A percentile compares a stretch with the other conserved stretches of the same genome.
phyloP scores from a whole-genome alignment of 352 stramenopile species.

The Phytophthora hibernalis region DNA sequence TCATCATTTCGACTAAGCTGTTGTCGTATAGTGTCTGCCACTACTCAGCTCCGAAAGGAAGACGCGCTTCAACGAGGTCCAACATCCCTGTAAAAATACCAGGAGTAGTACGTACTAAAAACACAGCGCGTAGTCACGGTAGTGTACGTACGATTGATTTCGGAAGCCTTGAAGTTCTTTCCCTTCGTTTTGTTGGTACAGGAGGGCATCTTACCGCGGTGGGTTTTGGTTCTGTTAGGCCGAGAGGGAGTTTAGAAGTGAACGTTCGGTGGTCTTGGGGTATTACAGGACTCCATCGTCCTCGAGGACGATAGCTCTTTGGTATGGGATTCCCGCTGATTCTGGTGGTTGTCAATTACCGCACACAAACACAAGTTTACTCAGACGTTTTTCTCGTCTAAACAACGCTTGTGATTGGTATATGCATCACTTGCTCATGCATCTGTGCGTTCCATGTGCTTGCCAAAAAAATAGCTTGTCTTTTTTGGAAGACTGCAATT shows the following conservation, averaged over 20 bases:
- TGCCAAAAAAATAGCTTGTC: background rate
- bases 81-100: background rate
- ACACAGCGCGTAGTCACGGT: background rate
- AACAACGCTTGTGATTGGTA: background rate
- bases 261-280: no score
- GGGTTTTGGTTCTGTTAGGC: background rate
- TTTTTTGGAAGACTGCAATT: background rate
- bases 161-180: background rate
- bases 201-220: background rate
- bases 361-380: background rate
- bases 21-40: background rate
- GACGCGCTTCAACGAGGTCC: background rate
- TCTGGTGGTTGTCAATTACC: background rate
- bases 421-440: background rate
- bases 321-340: no score
- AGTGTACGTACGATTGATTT: background rate
- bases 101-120: background rate
- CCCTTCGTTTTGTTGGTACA: background rate
- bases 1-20: background rate
- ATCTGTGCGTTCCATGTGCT: background rate
- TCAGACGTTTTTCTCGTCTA: background rate
- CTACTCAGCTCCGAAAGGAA: background rate
- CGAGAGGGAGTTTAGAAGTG: no score
- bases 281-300: background rate
- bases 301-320: background rate